phyloP scores from a whole-genome alignment of 495 filamentous ascomycete genomes.

The Staphylotrichum tortipilum region DNA sequence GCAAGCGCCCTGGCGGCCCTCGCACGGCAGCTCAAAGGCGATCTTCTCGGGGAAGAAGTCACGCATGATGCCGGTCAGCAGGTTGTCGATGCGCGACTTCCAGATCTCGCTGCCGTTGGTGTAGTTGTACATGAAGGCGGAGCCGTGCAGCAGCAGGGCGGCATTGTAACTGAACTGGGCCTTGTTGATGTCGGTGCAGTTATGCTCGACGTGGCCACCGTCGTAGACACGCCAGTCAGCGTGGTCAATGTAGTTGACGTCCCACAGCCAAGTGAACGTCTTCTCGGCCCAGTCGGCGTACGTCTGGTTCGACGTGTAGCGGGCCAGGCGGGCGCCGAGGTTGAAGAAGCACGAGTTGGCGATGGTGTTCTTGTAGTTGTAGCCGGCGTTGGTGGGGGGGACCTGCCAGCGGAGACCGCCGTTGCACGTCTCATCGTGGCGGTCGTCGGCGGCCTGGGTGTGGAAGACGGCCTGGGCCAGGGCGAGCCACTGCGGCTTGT shows the following conservation, averaged over 20 bases:
- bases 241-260: constrained; percentile 53
- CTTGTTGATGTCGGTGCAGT: constrained; percentile 54
- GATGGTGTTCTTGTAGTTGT: constrained; percentile 72
- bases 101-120: constrained; percentile 33
- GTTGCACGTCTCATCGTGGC: constrained; percentile 51
- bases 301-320: constrained; percentile 67
- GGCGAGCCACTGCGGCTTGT: constrained; percentile 61
- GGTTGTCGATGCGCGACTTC: constrained; percentile 48
- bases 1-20: constrained; percentile 48
- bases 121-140: constrained; percentile 71
- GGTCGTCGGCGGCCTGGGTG: constrained; percentile 52
- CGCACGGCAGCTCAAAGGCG: constrained; percentile 65
- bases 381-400: constrained; percentile 64
- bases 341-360: constrained; percentile 69
- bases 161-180: constrained; percentile 70
- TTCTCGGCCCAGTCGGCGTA: constrained; percentile 72
- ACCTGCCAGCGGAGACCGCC: constrained; percentile 79
- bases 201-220: constrained; percentile 53
- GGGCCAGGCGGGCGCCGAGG: constrained; percentile 63
- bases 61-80: constrained; percentile 50
- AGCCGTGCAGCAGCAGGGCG: constrained; percentile 61
- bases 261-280: constrained; percentile 61
- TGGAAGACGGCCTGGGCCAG: constrained; percentile 71
- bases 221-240: constrained; percentile 56
- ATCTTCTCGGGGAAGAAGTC: constrained; percentile 50